Evolutionary conservation across 2,329 filamentous ascomycete species (phyloP), one percentile per base, ranked within the genome.

Genomic region (Cordyceps javanica): DNA sequence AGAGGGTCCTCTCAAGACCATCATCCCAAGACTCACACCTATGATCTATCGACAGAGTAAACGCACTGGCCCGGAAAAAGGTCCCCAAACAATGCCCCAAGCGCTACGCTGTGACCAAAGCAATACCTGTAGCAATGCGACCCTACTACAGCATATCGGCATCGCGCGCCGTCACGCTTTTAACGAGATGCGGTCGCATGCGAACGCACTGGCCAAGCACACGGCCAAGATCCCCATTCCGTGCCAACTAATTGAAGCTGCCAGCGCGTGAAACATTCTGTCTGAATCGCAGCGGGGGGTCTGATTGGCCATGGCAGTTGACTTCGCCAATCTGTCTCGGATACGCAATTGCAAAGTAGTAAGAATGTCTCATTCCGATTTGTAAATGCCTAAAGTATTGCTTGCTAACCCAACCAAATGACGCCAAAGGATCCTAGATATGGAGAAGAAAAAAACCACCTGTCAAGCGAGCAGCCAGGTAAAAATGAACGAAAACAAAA

Each of bases 91-190:
- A n/a, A 41, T 53, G 36, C 36, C 19, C 36, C 46, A 25, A 36
- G 46, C 28, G n/a, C n/a, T 4, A 16, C 45, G 14, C 21, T 36
- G 32, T 28, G 34, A 10, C 13, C 32, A 19, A 30, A 26, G 48
- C 48, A 39, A 11, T 16, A 50, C 36, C 34, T 52, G 49, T 26
- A 42, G 42, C 36, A 25, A 26, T 54, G 39, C 51, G 9, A 54
- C 51, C n/a, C 38, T 54, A 34, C 38, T 23, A 54, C 51, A 39
- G 51, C 51, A 44, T 39, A 54, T n/a, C 51, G 51, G 51, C 51
- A 54, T 54, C 51, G 36, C 13, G 46, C 46, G 11, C 44, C 9
- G 23, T 32, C 44, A 48, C 19, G 39, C 28, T 21, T 23, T 21
- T 3, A 41, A 19, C 38, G 11, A 42, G 38, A 42, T 32, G 48